Evolutionary conservation across 768 basidiomycete species (phyloP), one percentile per base, ranked within the genome.

Genomic region (Pisolithus marmoratus): DNA sequence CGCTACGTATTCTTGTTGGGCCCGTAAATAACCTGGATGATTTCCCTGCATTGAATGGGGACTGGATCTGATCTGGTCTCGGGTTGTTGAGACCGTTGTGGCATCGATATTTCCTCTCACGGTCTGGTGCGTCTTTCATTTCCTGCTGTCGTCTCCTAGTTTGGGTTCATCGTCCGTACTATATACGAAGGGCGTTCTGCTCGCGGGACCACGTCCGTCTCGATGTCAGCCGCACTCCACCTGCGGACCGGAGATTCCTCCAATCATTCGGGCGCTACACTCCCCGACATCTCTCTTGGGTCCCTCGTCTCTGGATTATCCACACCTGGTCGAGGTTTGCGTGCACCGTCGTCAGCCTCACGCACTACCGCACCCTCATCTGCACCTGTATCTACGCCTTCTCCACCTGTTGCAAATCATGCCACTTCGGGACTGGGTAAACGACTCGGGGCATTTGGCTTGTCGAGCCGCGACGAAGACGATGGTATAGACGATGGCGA

Each of bases 271-370:
- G 59, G 62, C 17, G 70, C 71, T 42, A 78, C 71, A 2, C 70
- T 79, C 37, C 79, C 77, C n/a, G 84, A 85, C 58, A 66, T 85
- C 31, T 83, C 84, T 8, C 70, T 85, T 1, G 79, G 78, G 26
- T 82, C 83, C 8, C 65, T 83, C 14, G 69, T 68, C 24, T 79
- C 79, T 8, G 76, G 72, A 8, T 74, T 82, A 57, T 79, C 79
- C 1, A 81, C 79, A 1, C 81, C 81, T 22, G 75, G 71, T 1
- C 62, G 75, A 55, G 64, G 59, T 46, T 61, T 72, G 29, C 74
- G 79, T 11, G 66, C 75, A 6, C 76, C 78, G 3, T 82, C 82
- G 0, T 46, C 73, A 6, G 76, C 80, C 0, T 79, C 79, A 3
- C 71, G 71, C 38, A 76, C 75, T 5, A 80, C 83, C 0, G 78